Conservation (phyloP, 2,329 filamentous ascomycete genomes). For the Ophiostoma populinum region DNA sequence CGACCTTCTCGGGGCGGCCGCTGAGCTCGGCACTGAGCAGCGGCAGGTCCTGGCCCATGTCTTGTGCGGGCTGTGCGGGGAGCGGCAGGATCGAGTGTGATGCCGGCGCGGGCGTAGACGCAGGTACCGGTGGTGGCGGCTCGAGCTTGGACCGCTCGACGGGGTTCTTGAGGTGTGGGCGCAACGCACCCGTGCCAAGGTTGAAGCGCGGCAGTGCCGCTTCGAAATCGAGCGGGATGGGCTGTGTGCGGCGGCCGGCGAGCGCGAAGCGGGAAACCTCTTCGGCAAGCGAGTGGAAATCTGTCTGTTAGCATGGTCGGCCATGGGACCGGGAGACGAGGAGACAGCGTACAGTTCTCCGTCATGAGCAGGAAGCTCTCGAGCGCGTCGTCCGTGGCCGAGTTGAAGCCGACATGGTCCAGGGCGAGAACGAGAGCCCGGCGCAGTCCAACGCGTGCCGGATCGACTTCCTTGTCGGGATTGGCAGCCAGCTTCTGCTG, state of each 20-base stretch:
- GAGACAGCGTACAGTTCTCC: constrained; percentile 35
- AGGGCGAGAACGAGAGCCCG: constrained; percentile 39
- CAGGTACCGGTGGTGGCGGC: too few species aligned
- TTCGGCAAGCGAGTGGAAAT: constrained; percentile 30
- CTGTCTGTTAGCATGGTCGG: constrained; percentile 19
- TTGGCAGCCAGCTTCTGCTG: background rate
- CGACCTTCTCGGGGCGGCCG: constrained; percentile 37
- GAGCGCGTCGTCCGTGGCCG: constrained; percentile 36
- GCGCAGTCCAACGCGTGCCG: constrained; percentile 27
- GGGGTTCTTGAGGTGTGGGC: constrained; percentile 38
- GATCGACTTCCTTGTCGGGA: constrained; percentile 13
- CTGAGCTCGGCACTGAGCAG: constrained; percentile 38
- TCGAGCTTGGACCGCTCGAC: constrained; percentile 20
- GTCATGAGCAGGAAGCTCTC: constrained; percentile 38
- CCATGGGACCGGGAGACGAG: background rate
- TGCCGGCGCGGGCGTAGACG: too few species aligned
- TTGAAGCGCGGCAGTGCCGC: constrained; percentile 33
- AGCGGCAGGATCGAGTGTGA: background rate
- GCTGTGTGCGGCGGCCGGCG: constrained; percentile 31
- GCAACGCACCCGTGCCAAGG: constrained; percentile 31
- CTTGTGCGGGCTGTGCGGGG: background rate
- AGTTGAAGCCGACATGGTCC: constrained; percentile 40
- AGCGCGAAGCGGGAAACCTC: constrained; percentile 30
- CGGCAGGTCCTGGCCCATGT: constrained; percentile 19
- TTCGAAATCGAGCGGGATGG: constrained; percentile 41